These are phyloP conservation scores for Waitea zeae DNA, from an alignment of 1,284 basidiomycete species.

Conservation along the genomic window DNA sequence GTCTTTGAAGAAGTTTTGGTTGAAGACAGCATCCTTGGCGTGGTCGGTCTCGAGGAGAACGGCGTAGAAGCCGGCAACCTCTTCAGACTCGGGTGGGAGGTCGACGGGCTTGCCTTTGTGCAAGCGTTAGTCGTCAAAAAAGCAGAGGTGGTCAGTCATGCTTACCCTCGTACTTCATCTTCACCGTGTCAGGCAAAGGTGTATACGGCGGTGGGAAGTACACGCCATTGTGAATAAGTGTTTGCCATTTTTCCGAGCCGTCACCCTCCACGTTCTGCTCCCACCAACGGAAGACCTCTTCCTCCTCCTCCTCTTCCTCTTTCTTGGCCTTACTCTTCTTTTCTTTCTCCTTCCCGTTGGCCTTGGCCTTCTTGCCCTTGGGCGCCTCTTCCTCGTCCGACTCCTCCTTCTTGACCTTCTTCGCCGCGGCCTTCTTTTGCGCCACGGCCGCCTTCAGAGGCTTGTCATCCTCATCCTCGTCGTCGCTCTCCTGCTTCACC, in stretches of 20 bases:
- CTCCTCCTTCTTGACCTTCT: conserved; percentile 18
- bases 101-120: conserved; percentile 55
- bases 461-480: conserved; percentile 24
- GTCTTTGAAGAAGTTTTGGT: conserved; percentile 93
- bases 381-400: conserved; percentile 6
- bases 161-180: conserved; percentile 92
- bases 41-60: conserved; percentile 91
- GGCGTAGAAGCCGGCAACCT: conserved; percentile 94
- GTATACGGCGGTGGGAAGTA: conserved; percentile 94
- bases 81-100: conserved; percentile 79
- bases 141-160: conserved; percentile 4
- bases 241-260: conserved; percentile 78
- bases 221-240: conserved; percentile 86
- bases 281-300: conserved; percentile 77
- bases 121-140: not conserved
- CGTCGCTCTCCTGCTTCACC: conserved; percentile 34
- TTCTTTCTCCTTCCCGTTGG: conserved; percentile 19
- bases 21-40: conserved; percentile 78
- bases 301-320: conserved; percentile 43
- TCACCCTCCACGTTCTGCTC: conserved; percentile 54
- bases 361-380: conserved; percentile 17
- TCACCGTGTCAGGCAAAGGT: conserved; percentile 69
- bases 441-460: conserved; percentile 24
- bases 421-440: conserved; percentile 14
- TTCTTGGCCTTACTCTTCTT: conserved; percentile 30